A percentile compares a stretch with the other conserved stretches of the same genome.
Conservation (phyloP, 2,329 filamentous ascomycete species). For the Colletotrichum sp. region DNA sequence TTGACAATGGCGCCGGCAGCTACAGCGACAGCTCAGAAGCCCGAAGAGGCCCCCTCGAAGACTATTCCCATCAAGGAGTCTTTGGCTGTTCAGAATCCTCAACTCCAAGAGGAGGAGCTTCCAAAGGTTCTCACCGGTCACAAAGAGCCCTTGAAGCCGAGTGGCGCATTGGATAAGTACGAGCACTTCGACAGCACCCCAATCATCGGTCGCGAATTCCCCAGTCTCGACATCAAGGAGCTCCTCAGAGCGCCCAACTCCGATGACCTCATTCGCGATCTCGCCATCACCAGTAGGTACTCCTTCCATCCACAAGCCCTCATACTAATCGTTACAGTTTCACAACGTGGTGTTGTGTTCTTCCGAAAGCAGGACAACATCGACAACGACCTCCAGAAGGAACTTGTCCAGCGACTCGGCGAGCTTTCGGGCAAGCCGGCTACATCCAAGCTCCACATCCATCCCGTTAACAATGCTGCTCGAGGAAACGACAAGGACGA, state of each 20-base stretch:
- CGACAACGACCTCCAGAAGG: slow-evolving; percentile 68
- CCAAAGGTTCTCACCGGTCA: slow-evolving; percentile 15
- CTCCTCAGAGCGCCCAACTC: slow-evolving; percentile 65
- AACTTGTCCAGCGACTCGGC: slow-evolving; percentile 65
- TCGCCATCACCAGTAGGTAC: slow-evolving; percentile 67
- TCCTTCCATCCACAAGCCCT: not conserved
- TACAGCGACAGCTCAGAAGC: not conserved
- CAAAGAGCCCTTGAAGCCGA: slow-evolving; percentile 49
- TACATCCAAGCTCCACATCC: slow-evolving; percentile 63
- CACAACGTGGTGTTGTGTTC: slow-evolving; percentile 72
- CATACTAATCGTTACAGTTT: slow-evolving; percentile 49
- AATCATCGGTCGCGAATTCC: slow-evolving; percentile 65
- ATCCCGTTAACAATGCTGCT: slow-evolving; percentile 59
- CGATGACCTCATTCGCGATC: slow-evolving; percentile 67
- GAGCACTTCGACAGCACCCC: slow-evolving; percentile 65
- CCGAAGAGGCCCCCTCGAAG: not conserved
- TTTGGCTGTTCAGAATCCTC: not conserved
- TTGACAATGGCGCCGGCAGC: slow-evolving; percentile 19
- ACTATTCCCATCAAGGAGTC: not conserved
- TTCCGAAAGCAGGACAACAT: slow-evolving; percentile 69
- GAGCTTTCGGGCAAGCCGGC: slow-evolving; percentile 61
- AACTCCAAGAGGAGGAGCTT: not conserved
- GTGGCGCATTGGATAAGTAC: slow-evolving; percentile 55
- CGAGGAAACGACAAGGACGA: slow-evolving; percentile 58
- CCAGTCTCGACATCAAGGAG: slow-evolving; percentile 63